Conservation (phyloP, 2,329 filamentous ascomycete species). For the Epichloe typhina region DNA sequence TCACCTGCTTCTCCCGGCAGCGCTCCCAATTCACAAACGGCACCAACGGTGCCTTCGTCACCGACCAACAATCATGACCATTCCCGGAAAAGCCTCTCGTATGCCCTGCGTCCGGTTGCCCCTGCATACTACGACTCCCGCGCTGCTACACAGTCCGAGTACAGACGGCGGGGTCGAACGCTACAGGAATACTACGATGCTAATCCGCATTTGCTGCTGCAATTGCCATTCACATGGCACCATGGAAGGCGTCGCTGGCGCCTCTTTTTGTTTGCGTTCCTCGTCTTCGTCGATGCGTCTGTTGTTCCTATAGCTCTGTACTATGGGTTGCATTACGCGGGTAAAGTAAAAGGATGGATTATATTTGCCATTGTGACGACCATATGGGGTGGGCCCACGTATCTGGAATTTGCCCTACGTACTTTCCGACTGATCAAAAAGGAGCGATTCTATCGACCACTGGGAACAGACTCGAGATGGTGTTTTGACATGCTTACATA, state of each 20-base stretch:
- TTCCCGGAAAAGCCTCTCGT: constrained; percentile 21
- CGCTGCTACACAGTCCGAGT: constrained; percentile 23
- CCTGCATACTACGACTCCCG: constrained; percentile 27
- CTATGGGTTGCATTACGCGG: constrained; percentile 33
- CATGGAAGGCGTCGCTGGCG: constrained; percentile 27
- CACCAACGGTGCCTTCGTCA: not conserved
- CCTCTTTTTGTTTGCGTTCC: constrained; percentile 33
- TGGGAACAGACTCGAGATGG: constrained; percentile 33
- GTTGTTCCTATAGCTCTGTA: constrained; percentile 37
- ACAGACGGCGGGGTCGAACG: constrained; percentile 20
- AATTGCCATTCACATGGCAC: constrained; percentile 28
- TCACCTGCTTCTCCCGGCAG: not conserved
- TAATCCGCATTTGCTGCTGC: constrained; percentile 24
- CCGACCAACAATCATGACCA: not conserved
- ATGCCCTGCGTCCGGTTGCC: constrained; percentile 20
- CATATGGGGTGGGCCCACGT: constrained; percentile 42
- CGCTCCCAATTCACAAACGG: not conserved
- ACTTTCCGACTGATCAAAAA: constrained; percentile 34
- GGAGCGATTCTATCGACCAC: constrained; percentile 35
- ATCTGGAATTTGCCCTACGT: constrained; percentile 37
- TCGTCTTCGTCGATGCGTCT: constrained; percentile 32
- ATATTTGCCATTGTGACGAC: constrained; percentile 41
- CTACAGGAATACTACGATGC: constrained; percentile 27
- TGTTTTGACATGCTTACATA: constrained; percentile 36
- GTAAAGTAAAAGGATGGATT: constrained; percentile 24